These are phyloP conservation scores for Wickerhamiella infanticola DNA, from an alignment of 1,139 yeast genomes.

Conservation along the genomic window DNA sequence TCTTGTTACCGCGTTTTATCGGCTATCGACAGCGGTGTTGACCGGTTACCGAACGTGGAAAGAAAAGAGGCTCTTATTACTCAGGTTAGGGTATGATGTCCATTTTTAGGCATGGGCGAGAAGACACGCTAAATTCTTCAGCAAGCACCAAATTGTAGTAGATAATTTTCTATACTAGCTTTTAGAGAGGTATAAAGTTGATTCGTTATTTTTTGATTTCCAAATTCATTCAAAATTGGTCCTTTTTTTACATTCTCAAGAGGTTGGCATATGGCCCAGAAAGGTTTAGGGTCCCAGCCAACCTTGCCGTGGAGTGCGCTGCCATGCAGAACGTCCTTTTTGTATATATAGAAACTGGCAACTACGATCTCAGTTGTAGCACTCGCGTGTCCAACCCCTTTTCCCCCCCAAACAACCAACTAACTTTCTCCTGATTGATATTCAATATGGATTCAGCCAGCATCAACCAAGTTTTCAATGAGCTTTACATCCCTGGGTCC, in stretches of 20 bases:
- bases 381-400: background rate
- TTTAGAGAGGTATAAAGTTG: background rate
- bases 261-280: background rate
- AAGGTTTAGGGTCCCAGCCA: background rate
- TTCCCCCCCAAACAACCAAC: background rate
- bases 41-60: background rate
- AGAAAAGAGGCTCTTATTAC: background rate
- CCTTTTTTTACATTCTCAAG: background rate
- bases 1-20: background rate
- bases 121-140: too few relatives aligned
- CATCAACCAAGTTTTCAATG: slow-evolving; percentile 26
- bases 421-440: background rate
- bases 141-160: background rate
- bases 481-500: slow-evolving; percentile 32
- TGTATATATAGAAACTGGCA: background rate
- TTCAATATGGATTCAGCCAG: slow-evolving; percentile 30
- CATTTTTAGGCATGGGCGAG: background rate
- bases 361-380: background rate
- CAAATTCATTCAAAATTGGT: background rate
- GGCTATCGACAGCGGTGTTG: background rate
- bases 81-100: background rate
- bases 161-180: background rate
- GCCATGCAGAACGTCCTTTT: background rate
- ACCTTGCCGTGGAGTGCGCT: background rate
- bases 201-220: background rate